Evolutionary conservation across 805 yeast genomes (phyloP), one percentile per base, ranked within the genome.

Genomic region (Saccharomycopsis sp.): DNA sequence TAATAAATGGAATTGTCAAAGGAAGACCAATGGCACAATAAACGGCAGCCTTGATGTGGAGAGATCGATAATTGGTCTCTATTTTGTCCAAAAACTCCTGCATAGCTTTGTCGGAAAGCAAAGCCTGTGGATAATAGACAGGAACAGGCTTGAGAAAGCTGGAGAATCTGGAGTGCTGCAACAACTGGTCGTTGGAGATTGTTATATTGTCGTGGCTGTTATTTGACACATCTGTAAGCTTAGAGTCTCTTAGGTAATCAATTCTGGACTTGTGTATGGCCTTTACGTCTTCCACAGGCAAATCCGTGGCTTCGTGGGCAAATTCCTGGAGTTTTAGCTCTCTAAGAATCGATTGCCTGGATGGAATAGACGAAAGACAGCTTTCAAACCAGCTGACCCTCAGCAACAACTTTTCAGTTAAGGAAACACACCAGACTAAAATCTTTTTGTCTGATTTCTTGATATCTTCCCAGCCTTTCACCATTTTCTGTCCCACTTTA

Each of bases 21-120:
- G 80, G 79, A n/a, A 77, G 65, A 2, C 78, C 79, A 24, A 75
- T 52, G 1, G 69, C 75, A 63, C 79, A 75, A 8, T 69, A 55
- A 3, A 69, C 57, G 24, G 75, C 72, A 61, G 70, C 68, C 57
- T 71, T 74, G 50, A 61, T 56, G 59, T 77, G 80, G 52, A 47
- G 21, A 23, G 23, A 34, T 14, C 34, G 46, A 37, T 53, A 57
- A 8, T 66, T 65, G 2, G 67, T 53, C 57, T 68, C 65, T 23
- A 71, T 67, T 3, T 64, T 64, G 37, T 66, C 64, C 34, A 70
- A 62, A 57, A 74, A 74, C n/a, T 46, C 54, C 51, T 65, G 55
- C 60, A 76, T 64, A 59, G 75, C 77, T 4, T 14, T 3, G 2
- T 47, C 23, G 2, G 34, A 34, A 16, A 59, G 15, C 18, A 29